phyloP scores from a whole-genome alignment of 202 grass and related monocot genomes.

The Saccharum hybrid region DNA sequence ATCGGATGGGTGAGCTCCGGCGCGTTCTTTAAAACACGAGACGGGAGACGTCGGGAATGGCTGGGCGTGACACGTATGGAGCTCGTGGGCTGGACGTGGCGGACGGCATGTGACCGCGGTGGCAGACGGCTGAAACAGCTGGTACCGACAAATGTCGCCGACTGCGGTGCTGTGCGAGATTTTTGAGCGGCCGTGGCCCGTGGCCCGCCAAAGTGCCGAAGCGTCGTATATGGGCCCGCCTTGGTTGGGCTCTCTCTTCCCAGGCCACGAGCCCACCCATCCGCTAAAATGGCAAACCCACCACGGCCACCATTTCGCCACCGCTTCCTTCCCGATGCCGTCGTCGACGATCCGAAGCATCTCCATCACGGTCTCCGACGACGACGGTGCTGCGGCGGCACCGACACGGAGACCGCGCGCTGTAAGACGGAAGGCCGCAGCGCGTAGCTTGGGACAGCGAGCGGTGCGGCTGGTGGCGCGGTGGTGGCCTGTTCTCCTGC shows the following conservation, averaged over 20 bases:
- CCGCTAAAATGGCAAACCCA: conserved; percentile 52
- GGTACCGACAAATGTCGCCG: neutral
- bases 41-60: neutral
- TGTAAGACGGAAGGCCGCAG: conserved; percentile 49
- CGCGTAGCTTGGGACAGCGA: conserved; percentile 45
- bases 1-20: too few species aligned
- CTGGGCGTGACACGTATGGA: conserved; percentile 34
- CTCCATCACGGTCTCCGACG: conserved; percentile 83
- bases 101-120: conserved; percentile 45
- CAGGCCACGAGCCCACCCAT: conserved; percentile 38
- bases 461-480: conserved; percentile 46
- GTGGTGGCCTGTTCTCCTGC: conserved; percentile 78
- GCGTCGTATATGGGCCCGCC: neutral
- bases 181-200: neutral
- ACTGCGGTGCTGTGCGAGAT: neutral
- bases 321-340: conserved; percentile 54
- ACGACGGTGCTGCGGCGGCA: conserved; percentile 57
- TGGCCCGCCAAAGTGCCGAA: neutral
- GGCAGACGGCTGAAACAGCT: conserved; percentile 6
- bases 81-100: conserved; percentile 51
- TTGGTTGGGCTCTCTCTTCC: neutral
- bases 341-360: conserved; percentile 77
- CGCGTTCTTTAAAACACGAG: conserved; percentile 25
- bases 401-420: conserved; percentile 36
- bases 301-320: conserved; percentile 35